A percentile compares a stretch with the other conserved stretches of the same genome.
phyloP scores from a whole-genome alignment of 108 stramenopile species.

The Conticribra guillardii region DNA sequence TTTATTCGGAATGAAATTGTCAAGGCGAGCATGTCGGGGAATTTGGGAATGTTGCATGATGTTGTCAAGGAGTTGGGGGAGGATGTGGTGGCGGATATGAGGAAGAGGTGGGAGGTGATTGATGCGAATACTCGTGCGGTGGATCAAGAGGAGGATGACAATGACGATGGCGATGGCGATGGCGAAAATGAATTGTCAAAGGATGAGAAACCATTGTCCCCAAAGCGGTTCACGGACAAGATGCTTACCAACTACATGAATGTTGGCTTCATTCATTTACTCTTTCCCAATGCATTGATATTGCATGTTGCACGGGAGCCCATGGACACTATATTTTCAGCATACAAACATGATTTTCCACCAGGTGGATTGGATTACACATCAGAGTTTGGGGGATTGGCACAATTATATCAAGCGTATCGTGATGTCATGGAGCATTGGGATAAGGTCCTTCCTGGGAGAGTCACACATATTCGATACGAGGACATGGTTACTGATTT shows the following conservation, averaged over 20 bases:
- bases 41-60: constrained; percentile 29
- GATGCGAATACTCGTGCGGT: constrained; percentile 40
- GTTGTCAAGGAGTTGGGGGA: constrained; percentile 64
- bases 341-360: constrained; percentile 87
- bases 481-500: constrained; percentile 86
- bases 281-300: constrained; percentile 88
- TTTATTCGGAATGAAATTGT: constrained; percentile 76
- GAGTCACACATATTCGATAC: constrained; percentile 84
- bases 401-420: constrained; percentile 75
- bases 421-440: constrained; percentile 87
- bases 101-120: constrained; percentile 64
- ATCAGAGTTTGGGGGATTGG: constrained; percentile 62
- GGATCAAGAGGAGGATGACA: constrained; percentile 18
- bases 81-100: constrained; percentile 72
- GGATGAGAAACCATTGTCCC: constrained; percentile 18
- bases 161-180: constrained; percentile 7
- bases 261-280: constrained; percentile 89
- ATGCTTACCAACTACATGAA: constrained; percentile 89
- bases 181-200: neutral
- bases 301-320: constrained; percentile 84
- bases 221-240: constrained; percentile 78
- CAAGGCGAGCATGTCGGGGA: constrained; percentile 54
- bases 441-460: constrained; percentile 74
- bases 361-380: constrained; percentile 82
- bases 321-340: constrained; percentile 84